Percentiles rank a stretch among this genome's conserved stretches.
phyloP scores from a whole-genome alignment of 1,284 basidiomycete genomes.

The Microstroma glucosiphilum region DNA sequence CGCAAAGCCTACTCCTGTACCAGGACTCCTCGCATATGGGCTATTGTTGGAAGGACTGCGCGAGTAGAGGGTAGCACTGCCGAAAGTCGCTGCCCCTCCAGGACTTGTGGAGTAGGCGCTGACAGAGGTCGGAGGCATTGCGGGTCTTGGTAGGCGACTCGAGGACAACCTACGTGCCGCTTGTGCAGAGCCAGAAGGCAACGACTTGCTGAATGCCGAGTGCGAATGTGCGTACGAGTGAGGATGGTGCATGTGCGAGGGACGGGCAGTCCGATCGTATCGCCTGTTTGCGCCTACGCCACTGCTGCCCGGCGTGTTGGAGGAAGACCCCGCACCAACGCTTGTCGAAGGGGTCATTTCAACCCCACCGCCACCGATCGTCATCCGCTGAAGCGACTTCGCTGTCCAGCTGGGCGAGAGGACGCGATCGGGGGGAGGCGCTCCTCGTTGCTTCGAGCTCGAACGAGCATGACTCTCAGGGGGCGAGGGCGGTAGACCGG shows the following conservation, averaged over 20 bases:
- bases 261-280: not conserved
- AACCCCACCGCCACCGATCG: slow-evolving; percentile 21
- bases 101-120: slow-evolving; percentile 4
- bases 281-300: slow-evolving; percentile 5
- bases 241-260: slow-evolving; percentile 4
- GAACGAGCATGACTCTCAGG: not conserved
- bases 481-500: slow-evolving; percentile 10
- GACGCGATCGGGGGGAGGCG: slow-evolving; percentile 11
- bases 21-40: not conserved
- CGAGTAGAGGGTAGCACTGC: slow-evolving; percentile 9
- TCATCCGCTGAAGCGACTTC: slow-evolving; percentile 28
- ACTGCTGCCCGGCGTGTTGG: not conserved
- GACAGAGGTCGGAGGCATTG: not conserved
- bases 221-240: not conserved
- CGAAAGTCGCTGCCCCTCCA: slow-evolving; percentile 7
- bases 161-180: slow-evolving; percentile 4
- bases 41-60: slow-evolving; percentile 3
- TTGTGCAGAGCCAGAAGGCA: slow-evolving; percentile 8
- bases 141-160: not conserved
- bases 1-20: slow-evolving; percentile 6
- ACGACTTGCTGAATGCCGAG: slow-evolving; percentile 8
- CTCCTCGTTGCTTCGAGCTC: not conserved
- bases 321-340: not conserved
- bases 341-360: slow-evolving; percentile 16
- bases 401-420: slow-evolving; percentile 37